Evolutionary conservation across 768 basidiomycete species (phyloP).

Genomic region (Boletus tomentosulus): DNA sequence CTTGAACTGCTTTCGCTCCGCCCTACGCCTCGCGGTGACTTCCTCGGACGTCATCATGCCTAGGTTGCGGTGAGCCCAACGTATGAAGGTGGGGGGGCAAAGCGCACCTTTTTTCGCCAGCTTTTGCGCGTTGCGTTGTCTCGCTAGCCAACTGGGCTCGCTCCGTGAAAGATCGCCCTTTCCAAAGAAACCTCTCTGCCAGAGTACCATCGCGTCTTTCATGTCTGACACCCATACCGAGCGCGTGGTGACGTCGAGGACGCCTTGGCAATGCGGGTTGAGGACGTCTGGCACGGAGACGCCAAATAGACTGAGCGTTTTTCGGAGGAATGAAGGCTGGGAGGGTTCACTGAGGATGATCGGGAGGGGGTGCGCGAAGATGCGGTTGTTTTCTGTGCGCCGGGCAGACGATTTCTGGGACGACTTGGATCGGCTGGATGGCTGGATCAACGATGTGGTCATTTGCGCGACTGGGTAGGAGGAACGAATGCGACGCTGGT

Average conservation of each 20-base stretch:
- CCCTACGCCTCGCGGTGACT: constrained; percentile 80
- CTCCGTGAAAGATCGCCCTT: constrained; percentile 93
- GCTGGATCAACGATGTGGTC: constrained; percentile 49
- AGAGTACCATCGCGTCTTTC: constrained; percentile 65
- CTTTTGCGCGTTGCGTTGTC: constrained; percentile 62
- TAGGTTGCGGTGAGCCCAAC: not conserved
- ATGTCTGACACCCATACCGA: constrained; percentile 80
- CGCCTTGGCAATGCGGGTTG: constrained; percentile 72
- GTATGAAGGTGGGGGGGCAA: not conserved
- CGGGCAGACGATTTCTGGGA: constrained; percentile 49
- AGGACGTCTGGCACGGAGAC: constrained; percentile 54
- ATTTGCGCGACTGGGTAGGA: not conserved
- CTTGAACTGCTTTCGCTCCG: constrained; percentile 91
- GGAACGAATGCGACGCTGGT: no score
- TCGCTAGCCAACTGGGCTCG: constrained; percentile 88
- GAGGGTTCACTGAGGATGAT: constrained; percentile 41
- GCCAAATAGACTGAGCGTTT: constrained; percentile 52
- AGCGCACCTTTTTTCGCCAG: constrained; percentile 55
- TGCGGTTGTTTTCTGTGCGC: constrained; percentile 59
- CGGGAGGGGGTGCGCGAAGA: constrained; percentile 73
- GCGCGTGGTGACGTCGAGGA: constrained; percentile 74
- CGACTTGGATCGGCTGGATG: constrained; percentile 35
- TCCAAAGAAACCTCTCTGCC: constrained; percentile 93
- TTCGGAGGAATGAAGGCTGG: constrained; percentile 39
- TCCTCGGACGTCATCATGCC: constrained; percentile 76